phyloP scores from a whole-genome alignment of 148 eudicot species.

The Bassia scoparia region DNA sequence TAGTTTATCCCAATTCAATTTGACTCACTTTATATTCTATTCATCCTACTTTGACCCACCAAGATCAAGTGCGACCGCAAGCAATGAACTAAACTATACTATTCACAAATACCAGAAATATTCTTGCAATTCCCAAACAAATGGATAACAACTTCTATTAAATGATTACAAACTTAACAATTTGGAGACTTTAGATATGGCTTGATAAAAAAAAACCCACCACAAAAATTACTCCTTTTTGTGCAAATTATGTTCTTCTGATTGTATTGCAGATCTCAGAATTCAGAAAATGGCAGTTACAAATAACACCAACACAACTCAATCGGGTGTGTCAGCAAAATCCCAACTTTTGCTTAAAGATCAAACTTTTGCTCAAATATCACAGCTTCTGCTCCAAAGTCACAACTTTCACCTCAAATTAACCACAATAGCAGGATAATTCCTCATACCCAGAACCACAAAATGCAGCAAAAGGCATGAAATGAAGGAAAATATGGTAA shows the following conservation, averaged over 20 bases:
- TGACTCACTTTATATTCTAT: slow-evolving; percentile 16
- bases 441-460: neutral
- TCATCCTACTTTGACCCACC: slow-evolving; percentile 16
- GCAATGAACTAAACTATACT: slow-evolving; percentile 11
- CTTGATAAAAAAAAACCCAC: slow-evolving; percentile 17
- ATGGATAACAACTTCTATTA: neutral
- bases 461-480: neutral
- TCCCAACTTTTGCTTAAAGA: neutral
- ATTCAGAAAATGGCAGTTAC: neutral
- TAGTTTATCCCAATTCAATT: neutral
- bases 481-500: neutral
- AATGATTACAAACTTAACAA: slow-evolving; percentile 13
- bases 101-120: slow-evolving; percentile 20
- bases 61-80: slow-evolving; percentile 24
- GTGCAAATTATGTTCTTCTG: neutral
- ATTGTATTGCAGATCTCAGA: slow-evolving; percentile 1
- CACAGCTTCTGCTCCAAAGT: neutral
- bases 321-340: neutral
- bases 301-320: neutral
- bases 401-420: no score
- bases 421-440: slow-evolving; percentile 1
- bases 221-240: slow-evolving; percentile 12
- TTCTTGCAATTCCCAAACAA: slow-evolving; percentile 9
- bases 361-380: neutral
- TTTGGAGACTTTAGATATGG: slow-evolving; percentile 14